Evolutionary conservation across 305 asterid species (phyloP), one percentile per base, ranked within the genome.

Genomic region (Fraxinus latifolia): DNA sequence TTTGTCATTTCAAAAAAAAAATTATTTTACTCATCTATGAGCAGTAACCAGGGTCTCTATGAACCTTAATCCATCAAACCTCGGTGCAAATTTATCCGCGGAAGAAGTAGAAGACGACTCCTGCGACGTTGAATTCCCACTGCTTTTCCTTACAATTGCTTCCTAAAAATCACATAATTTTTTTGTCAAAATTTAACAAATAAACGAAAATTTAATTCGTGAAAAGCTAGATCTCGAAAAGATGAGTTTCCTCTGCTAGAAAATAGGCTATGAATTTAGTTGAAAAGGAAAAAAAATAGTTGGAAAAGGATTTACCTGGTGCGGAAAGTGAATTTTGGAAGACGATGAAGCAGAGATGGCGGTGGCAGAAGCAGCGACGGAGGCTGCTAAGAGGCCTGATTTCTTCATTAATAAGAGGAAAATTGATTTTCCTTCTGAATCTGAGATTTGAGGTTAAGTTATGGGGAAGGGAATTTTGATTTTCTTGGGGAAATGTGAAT

Each of bases 21-120:
- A 25, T 25, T 25, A 25, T 1, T 17, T 6, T 12, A 77, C 78
- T 89, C 81, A 93, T 87, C 94, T 85, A 81, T 93, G 97, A 87
- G 92, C 97, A 68, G 97, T 93, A 55, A 93, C 87, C 84, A 93
- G 86, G 0, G 96, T 93, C 89, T 93, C 96, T 37, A 91, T 91
- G 80, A 93, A 93, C 87, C 92, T 91, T 90, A 93, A 80, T 37
- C 97, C 97, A 88, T 93, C 97, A 81, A 91, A 91, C 88, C 90
- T 90, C 27, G 96, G 97, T 21, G 96, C 94, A 85, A 93, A 93
- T 83, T 91, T 91, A 6, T 89, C 93, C 23, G 95, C 76, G 14
- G 55, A 44, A 12, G 55, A 12, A 39, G 50, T 0, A 68, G 90
- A 77, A 7, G 88, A 75, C 67, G 86, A 67, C 72, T 82, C 84